Evolutionary conservation across 1,284 basidiomycete genomes (phyloP), one percentile per base, ranked within the genome.

Genomic region (Irpex lacteus): DNA sequence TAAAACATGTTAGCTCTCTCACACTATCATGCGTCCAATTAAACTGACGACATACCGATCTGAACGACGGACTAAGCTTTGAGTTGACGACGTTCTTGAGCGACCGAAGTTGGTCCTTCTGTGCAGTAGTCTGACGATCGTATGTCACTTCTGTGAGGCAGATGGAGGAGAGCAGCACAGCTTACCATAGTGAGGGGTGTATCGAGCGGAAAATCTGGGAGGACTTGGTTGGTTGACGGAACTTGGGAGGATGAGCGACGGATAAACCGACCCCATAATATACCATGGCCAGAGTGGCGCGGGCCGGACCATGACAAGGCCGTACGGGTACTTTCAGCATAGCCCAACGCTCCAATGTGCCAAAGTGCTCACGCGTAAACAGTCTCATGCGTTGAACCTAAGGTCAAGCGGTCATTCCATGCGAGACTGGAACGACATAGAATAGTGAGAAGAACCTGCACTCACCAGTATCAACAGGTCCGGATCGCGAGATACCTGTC

Each of bases 171-270:
- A 26, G 32, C 52, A 47, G 63, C 59, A 19, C 60, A 58, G 66
- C 69, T 64, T 63, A 71, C 70, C 69, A 68, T 72, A 60, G 55
- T 63, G 66, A 65, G 55, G 56, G 15, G 62, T 50, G 60, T 66
- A 68, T 64, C 64, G 64, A 64, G 72, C 72, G 73, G 73, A 71
- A 71, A 72, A 72, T 72, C 61, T 69, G 71, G 66, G 60, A 68
- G 73, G 71, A 64, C 66, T 75, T 72, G 73, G 73, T 62, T 72
- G 66, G 69, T 70, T 36, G 64, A 65, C 68, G 71, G 69, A 68
- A 50, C 61, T 60, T 59, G 62, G 66, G 67, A 65, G 63, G 55
- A 55, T 61, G 60, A 57, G 68, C 61, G 60, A 67, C 70, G 69
- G 68, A 54, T 62, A 59, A 54, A 61, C 50, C 19, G 19, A 44